Evolutionary conservation across 352 stramenopile species (phyloP).

Genomic region (Phytophthora cryptogea): DNA sequence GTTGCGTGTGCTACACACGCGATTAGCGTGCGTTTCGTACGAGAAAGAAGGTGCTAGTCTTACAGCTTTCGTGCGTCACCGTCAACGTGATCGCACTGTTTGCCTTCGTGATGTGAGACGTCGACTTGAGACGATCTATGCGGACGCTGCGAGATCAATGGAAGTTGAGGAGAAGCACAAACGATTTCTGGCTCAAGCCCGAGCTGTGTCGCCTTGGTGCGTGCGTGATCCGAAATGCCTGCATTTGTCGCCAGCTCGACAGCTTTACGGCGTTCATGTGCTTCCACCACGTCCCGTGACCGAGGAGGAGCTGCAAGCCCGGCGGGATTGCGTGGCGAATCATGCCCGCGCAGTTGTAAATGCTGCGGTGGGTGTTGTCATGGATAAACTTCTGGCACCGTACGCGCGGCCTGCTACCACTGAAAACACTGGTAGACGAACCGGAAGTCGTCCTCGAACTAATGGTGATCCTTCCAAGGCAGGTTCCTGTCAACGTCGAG

Average conservation of each 20-base stretch:
- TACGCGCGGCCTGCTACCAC: constrained; percentile 8
- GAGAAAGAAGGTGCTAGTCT: constrained; percentile 59
- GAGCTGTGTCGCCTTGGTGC: constrained; percentile 60
- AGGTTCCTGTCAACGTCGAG: constrained; percentile 15
- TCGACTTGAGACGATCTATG: constrained; percentile 44
- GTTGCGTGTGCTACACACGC: constrained; percentile 59
- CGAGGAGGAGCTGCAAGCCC: constrained; percentile 45
- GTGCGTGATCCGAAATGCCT: constrained; percentile 56
- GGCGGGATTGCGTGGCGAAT: constrained; percentile 24
- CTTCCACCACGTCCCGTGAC: constrained; percentile 48
- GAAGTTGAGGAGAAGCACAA: constrained; percentile 50
- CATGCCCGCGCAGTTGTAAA: constrained; percentile 39
- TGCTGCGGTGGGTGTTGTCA: constrained; percentile 36
- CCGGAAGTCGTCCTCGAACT: constrained; percentile 1
- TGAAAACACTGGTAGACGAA: constrained; percentile 18
- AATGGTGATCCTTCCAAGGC: constrained; percentile 8
- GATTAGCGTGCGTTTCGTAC: constrained; percentile 57
- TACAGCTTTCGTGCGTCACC: constrained; percentile 51
- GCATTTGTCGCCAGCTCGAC: constrained; percentile 39
- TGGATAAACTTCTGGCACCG: constrained; percentile 42
- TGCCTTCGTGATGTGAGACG: constrained; percentile 32
- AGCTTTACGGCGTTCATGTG: constrained; percentile 59
- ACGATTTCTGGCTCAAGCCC: constrained; percentile 46
- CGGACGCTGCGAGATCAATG: constrained; percentile 18
- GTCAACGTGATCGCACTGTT: constrained; percentile 53